Conservation (phyloP, 2,329 filamentous ascomycete species). For the Xylariales sp. region DNA sequence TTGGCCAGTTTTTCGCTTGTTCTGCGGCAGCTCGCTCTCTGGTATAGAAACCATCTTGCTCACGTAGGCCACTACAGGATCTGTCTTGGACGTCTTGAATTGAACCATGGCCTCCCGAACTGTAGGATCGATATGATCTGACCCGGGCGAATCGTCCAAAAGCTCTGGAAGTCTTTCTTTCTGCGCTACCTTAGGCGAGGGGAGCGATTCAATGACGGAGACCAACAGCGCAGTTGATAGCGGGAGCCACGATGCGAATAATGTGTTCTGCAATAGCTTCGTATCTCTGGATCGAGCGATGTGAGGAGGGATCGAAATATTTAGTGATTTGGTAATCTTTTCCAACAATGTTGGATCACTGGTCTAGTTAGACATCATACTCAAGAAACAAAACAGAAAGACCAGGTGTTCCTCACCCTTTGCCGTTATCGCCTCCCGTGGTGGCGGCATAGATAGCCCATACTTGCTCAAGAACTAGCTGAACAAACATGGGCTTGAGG, state of each 20-base stretch:
- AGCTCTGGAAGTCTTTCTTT: conserved; percentile 74
- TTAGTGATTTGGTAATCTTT: conserved; percentile 91
- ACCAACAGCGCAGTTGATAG: conserved; percentile 89
- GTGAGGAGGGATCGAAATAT: conserved; percentile 79
- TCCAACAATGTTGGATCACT: conserved; percentile 77
- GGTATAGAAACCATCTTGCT: conserved; percentile 98
- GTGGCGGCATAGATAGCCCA: conserved; percentile 96
- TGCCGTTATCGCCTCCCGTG: conserved; percentile 73
- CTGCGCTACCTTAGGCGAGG: conserved; percentile 78
- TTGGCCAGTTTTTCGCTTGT: conserved; percentile 67
- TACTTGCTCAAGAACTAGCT: conserved; percentile 89
- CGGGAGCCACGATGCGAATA: conserved; percentile 88
- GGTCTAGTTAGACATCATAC: conserved; percentile 16
- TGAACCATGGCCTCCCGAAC: conserved; percentile 78
- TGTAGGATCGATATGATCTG: conserved; percentile 61
- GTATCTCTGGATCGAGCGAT: conserved; percentile 80
- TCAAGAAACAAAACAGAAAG: no score
- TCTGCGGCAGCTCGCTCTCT: conserved; percentile 85
- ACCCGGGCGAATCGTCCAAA: conserved; percentile 74
- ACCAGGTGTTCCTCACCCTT: conserved; percentile 61
- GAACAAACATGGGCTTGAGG: conserved; percentile 96
- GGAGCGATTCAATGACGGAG: conserved; percentile 88
- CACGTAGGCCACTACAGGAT: conserved; percentile 87
- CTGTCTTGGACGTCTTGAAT: conserved; percentile 66
- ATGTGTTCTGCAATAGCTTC: conserved; percentile 73